A percentile compares a stretch with the other conserved stretches of the same genome.
Conservation (phyloP, 169 alveolate genomes). For the Cyclospora cayetanensis region DNA sequence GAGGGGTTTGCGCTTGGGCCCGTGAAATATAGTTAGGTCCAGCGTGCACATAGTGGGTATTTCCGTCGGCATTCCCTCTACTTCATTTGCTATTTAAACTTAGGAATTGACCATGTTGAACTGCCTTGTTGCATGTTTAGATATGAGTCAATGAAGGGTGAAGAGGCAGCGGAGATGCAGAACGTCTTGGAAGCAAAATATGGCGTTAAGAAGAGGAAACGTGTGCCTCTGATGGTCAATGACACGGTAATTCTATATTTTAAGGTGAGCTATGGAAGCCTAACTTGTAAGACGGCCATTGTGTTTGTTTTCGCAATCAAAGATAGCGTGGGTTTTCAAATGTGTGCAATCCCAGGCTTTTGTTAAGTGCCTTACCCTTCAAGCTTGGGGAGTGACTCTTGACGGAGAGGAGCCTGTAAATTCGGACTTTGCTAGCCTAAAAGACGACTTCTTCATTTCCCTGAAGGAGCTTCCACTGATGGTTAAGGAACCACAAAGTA, state of each 20-base stretch:
- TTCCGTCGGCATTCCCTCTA: too few species aligned
- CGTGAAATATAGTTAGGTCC: too few species aligned
- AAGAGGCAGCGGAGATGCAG: slow-evolving; percentile 60
- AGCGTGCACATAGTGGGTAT: neutral
- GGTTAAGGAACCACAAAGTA: slow-evolving; percentile 29
- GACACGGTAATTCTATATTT: slow-evolving; percentile 54
- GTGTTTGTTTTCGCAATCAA: too few species aligned
- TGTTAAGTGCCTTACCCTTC: slow-evolving; percentile 53
- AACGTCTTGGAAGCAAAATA: slow-evolving; percentile 40
- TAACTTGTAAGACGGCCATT: too few species aligned
- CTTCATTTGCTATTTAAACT: too few species aligned
- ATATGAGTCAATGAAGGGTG: slow-evolving; percentile 52
- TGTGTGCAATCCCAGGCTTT: slow-evolving; percentile 46
- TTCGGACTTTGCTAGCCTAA: neutral
- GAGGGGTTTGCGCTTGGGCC: too few species aligned
- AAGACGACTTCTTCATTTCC: slow-evolving; percentile 54
- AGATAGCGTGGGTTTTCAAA: too few species aligned
- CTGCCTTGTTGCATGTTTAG: neutral
- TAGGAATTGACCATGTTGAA: neutral
- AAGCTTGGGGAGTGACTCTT: slow-evolving; percentile 15
- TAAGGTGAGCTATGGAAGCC: slow-evolving; percentile 44
- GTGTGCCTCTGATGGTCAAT: slow-evolving; percentile 56
- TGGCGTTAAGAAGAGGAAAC: slow-evolving; percentile 46
- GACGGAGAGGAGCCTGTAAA: slow-evolving; percentile 24
- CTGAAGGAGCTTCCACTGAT: slow-evolving; percentile 35